phyloP scores from a whole-genome alignment of 2,329 filamentous ascomycete species.

The Colletotrichum eleusines region DNA sequence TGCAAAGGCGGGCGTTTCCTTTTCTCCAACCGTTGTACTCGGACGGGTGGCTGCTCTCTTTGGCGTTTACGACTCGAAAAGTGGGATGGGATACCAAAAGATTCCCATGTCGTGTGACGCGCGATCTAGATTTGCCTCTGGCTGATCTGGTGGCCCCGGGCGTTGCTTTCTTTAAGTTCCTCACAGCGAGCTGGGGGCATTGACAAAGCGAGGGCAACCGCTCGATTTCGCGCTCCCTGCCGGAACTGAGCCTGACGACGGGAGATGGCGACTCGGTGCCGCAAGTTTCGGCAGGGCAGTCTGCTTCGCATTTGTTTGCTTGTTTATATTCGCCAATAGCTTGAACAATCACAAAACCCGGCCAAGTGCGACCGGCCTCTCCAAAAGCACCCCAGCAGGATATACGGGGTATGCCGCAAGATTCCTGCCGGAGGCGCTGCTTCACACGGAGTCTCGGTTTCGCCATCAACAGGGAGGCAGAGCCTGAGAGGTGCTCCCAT shows the following conservation, averaged over 20 bases:
- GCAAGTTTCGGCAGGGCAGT: not conserved
- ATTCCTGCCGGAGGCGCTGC: not conserved
- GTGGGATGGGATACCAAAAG: not conserved
- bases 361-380: not conserved
- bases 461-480: not conserved
- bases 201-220: not conserved
- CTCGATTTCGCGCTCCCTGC: not conserved
- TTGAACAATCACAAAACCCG: not conserved
- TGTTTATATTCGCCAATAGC: too few relatives aligned
- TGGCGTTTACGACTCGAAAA: not conserved
- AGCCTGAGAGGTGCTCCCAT: conserved; percentile 6
- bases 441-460: not conserved
- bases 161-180: not conserved
- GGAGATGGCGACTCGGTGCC: not conserved
- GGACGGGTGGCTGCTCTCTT: not conserved
- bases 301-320: not conserved
- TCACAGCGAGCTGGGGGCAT: not conserved
- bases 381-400: not conserved
- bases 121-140: not conserved
- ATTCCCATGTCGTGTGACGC: conserved; percentile 6
- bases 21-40: not conserved
- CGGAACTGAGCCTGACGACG: not conserved
- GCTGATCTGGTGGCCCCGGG: not conserved
- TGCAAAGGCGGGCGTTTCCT: conserved; percentile 3
- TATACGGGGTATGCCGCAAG: not conserved